These are phyloP conservation scores for Plasmodium sp. DNA, from an alignment of 169 alveolate genomes.

Conservation along the genomic window DNA sequence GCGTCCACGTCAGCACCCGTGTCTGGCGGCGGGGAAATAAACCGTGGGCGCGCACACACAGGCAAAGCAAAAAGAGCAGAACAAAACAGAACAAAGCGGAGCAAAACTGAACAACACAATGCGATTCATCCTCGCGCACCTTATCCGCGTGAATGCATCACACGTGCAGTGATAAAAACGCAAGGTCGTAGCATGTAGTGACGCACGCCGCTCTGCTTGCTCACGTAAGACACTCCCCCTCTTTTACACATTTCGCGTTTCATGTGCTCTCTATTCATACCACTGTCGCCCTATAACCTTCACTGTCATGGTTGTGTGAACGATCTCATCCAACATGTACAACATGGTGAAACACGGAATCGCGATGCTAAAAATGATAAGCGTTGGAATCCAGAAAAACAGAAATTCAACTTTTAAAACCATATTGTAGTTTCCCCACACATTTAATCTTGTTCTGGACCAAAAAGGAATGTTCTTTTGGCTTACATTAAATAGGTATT, in stretches of 20 bases:
- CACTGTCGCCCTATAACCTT: conserved; percentile 91
- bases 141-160: not conserved
- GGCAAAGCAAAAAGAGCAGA: not conserved
- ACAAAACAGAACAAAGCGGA: not conserved
- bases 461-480: conserved; percentile 83
- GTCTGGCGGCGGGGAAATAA: not conserved
- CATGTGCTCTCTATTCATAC: conserved; percentile 62
- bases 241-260: not conserved
- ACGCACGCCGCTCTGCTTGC: not conserved
- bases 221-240: not conserved
- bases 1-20: not conserved
- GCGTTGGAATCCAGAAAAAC: conserved; percentile 91
- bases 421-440: conserved; percentile 85
- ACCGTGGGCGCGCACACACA: not conserved
- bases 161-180: not conserved
- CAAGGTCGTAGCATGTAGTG: not conserved
- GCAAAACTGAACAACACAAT: not conserved
- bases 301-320: conserved; percentile 91
- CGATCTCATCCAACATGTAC: conserved; percentile 90
- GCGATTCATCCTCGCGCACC: not conserved
- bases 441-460: conserved; percentile 81
- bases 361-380: conserved; percentile 87
- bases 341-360: conserved; percentile 90
- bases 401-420: conserved; percentile 88
- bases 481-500: conserved; percentile 82